Evolutionary conservation across 768 basidiomycete species (phyloP).

Genomic region (Megacollybia marginata): DNA sequence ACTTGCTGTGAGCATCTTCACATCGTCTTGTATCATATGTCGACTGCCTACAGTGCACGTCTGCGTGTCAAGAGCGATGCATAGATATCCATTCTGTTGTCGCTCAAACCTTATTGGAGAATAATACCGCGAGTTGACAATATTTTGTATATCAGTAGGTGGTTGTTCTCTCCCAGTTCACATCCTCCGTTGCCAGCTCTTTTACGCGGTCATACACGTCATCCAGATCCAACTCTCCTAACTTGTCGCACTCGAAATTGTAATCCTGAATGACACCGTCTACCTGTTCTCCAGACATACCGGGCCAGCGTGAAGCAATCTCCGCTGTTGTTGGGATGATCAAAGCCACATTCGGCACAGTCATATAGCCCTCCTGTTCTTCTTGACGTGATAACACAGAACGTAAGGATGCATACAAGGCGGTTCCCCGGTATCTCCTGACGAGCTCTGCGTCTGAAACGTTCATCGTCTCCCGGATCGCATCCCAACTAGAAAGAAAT

Average conservation of each 20-base stretch:
- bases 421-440: conserved; percentile 63
- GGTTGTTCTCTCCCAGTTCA: conserved; percentile 21
- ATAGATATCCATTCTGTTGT: conserved; percentile 70
- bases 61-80: conserved; percentile 62
- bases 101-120: conserved; percentile 59
- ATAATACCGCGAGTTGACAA: conserved; percentile 9
- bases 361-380: conserved; percentile 37
- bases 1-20: conserved; percentile 40
- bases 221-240: conserved; percentile 52
- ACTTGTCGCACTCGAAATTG: conserved; percentile 47
- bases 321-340: conserved; percentile 51
- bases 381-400: conserved; percentile 35
- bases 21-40: neutral
- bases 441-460: conserved; percentile 74
- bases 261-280: conserved; percentile 55
- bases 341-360: conserved; percentile 52
- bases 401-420: conserved; percentile 61
- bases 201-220: conserved; percentile 57
- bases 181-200: conserved; percentile 51
- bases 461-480: conserved; percentile 65
- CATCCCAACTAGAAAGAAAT: conserved; percentile 55
- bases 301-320: conserved; percentile 66
- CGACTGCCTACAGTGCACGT: conserved; percentile 49
- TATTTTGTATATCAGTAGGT: neutral
- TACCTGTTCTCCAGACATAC: conserved; percentile 59